These are phyloP conservation scores for Takashimella koratensis DNA, from an alignment of 1,284 basidiomycete genomes.

Conservation along the genomic window DNA sequence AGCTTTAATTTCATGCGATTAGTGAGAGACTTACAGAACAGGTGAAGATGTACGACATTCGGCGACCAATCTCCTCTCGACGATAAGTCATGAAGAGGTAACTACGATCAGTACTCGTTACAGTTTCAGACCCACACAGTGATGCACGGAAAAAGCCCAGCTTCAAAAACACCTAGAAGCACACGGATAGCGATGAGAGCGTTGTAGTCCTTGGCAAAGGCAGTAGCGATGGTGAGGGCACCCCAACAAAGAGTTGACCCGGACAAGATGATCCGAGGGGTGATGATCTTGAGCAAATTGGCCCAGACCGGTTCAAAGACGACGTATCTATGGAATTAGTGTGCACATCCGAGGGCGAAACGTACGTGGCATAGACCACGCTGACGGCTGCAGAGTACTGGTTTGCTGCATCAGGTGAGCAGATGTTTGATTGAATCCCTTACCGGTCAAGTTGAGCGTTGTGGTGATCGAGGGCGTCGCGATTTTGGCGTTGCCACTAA, in stretches of 20 bases:
- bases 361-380: constrained; percentile 30
- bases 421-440: neutral
- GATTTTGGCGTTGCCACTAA: constrained; percentile 12
- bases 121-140: constrained; percentile 2
- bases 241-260: constrained; percentile 20
- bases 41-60: constrained; percentile 24
- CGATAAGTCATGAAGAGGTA: constrained; percentile 21
- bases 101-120: neutral
- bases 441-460: constrained; percentile 1
- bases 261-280: constrained; percentile 19
- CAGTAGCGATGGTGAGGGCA: constrained; percentile 17
- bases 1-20: too few species aligned
- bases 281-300: constrained; percentile 25
- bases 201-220: constrained; percentile 17
- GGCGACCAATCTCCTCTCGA: constrained; percentile 16
- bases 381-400: constrained; percentile 23
- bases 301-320: constrained; percentile 31
- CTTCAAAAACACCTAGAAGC: constrained; percentile 27
- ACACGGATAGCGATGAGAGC: constrained; percentile 18
- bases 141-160: constrained; percentile 14
- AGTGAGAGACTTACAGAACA: too few species aligned
- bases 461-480: constrained; percentile 9
- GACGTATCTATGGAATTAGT: too few species aligned
- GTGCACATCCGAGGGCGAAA: too few species aligned
- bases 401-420: constrained; percentile 10